Evolutionary conservation across 768 basidiomycete species (phyloP).

Genomic region (Sarcodon sp.): DNA sequence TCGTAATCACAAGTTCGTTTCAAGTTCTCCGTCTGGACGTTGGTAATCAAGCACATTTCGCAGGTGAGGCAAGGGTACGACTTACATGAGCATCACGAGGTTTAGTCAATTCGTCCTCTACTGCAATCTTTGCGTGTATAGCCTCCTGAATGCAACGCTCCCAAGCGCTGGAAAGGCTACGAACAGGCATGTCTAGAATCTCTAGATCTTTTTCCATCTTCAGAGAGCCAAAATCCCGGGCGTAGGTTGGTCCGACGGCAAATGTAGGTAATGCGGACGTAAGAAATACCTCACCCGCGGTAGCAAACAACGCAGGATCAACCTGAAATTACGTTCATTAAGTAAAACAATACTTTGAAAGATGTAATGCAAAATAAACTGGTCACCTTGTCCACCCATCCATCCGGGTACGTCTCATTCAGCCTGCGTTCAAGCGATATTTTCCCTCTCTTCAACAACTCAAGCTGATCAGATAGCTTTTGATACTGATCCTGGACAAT

Average conservation of each 20-base stretch:
- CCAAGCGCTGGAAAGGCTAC: constrained; percentile 29
- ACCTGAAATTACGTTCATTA: constrained; percentile 18
- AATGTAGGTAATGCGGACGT: constrained; percentile 11
- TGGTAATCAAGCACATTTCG: background rate
- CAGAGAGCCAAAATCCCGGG: constrained; percentile 30
- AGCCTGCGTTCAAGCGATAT: constrained; percentile 31
- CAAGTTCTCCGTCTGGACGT: constrained; percentile 35
- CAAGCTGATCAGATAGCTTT: constrained; percentile 35
- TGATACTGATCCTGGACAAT: constrained; percentile 40
- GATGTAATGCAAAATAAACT: background rate
- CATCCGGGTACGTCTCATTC: constrained; percentile 17
- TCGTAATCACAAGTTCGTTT: constrained; percentile 54
- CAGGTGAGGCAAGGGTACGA: constrained; percentile 1
- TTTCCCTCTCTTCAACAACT: constrained; percentile 37
- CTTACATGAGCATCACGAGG: constrained; percentile 31
- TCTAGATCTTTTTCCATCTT: constrained; percentile 28
- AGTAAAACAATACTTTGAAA: background rate
- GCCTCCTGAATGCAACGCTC: constrained; percentile 29
- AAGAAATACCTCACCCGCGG: constrained; percentile 18
- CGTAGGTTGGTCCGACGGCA: constrained; percentile 18
- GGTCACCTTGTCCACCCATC: constrained; percentile 22
- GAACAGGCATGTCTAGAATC: constrained; percentile 29
- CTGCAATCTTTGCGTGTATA: constrained; percentile 20
- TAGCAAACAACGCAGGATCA: constrained; percentile 20
- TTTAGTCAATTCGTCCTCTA: constrained; percentile 39